A percentile compares a stretch with the other conserved stretches of the same genome.
phyloP scores from a whole-genome alignment of 1,284 basidiomycete species.

The Fomitopsis palustris region DNA sequence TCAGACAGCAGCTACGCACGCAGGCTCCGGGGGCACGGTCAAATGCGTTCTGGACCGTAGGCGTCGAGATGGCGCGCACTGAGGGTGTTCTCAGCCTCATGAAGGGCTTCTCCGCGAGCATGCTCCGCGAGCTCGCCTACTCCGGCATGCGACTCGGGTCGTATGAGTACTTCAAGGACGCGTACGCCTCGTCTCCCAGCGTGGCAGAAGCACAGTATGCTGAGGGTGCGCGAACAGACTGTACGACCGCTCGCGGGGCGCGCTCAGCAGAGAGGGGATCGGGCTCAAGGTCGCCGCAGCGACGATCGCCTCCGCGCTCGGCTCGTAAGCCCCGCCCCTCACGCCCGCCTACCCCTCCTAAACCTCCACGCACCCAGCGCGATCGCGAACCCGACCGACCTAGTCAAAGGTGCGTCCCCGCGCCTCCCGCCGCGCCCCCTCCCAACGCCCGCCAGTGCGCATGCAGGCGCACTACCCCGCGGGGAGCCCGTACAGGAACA shows the following conservation, averaged over 20 bases:
- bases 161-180: constrained; percentile 39
- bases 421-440: neutral
- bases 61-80: constrained; percentile 30
- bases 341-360: neutral
- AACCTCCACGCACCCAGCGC: constrained; percentile 21
- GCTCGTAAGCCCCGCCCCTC: constrained; percentile 24
- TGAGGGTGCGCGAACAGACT: constrained; percentile 14
- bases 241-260: constrained; percentile 22
- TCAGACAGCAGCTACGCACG: constrained; percentile 34
- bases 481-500: constrained; percentile 32
- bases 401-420: constrained; percentile 32
- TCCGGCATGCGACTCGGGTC: constrained; percentile 36
- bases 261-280: constrained; percentile 30
- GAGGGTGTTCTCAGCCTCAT: constrained; percentile 33
- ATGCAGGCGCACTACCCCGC: constrained; percentile 37
- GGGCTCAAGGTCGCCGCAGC: constrained; percentile 34
- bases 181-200: constrained; percentile 20
- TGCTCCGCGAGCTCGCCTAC: constrained; percentile 35
- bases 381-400: constrained; percentile 37
- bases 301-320: constrained; percentile 32
- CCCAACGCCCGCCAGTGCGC: constrained; percentile 23
- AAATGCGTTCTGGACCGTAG: constrained; percentile 34
- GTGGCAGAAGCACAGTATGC: neutral
- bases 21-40: constrained; percentile 28
- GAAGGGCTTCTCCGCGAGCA: constrained; percentile 34